phyloP scores from a whole-genome alignment of 805 yeast genomes.

The Saturnispora kantuleensis region DNA sequence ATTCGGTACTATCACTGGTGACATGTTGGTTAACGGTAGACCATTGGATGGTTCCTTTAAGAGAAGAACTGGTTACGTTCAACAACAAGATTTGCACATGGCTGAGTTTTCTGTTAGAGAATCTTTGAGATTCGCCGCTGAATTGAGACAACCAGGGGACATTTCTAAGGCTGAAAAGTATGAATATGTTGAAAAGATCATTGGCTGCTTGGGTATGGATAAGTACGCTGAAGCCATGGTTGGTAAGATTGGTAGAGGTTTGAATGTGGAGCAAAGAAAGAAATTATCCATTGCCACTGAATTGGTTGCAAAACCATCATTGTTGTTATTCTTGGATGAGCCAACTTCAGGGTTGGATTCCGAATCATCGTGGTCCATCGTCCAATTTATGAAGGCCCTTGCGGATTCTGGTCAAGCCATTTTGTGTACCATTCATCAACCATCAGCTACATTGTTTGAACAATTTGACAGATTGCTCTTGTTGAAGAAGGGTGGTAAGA shows the following conservation, averaged over 20 bases:
- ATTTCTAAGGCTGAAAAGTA: slow-evolving; percentile 32
- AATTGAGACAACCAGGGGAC: slow-evolving; percentile 37
- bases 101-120: slow-evolving; percentile 43
- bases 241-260: slow-evolving; percentile 38
- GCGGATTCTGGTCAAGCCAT: slow-evolving; percentile 48
- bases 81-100: slow-evolving; percentile 45
- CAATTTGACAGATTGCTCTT: slow-evolving; percentile 30
- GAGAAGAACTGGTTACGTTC: slow-evolving; percentile 48
- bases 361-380: slow-evolving; percentile 50
- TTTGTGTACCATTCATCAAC: slow-evolving; percentile 48
- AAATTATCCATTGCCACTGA: slow-evolving; percentile 45
- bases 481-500: slow-evolving; percentile 42
- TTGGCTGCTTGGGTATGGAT: slow-evolving; percentile 33
- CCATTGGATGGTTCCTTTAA: slow-evolving; percentile 39
- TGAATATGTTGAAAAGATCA: slow-evolving; percentile 35
- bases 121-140: slow-evolving; percentile 37
- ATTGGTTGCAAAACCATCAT: slow-evolving; percentile 42
- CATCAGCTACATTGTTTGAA: slow-evolving; percentile 37
- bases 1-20: slow-evolving; percentile 49
- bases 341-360: slow-evolving; percentile 51
- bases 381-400: slow-evolving; percentile 38
- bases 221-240: slow-evolving; percentile 43
- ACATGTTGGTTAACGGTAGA: slow-evolving; percentile 45
- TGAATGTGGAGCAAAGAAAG: slow-evolving; percentile 47
- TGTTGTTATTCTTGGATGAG: slow-evolving; percentile 46